These are phyloP conservation scores for Coemansia furcata DNA, from an alignment of 192 early-diverging fungal species.

Conservation along the genomic window DNA sequence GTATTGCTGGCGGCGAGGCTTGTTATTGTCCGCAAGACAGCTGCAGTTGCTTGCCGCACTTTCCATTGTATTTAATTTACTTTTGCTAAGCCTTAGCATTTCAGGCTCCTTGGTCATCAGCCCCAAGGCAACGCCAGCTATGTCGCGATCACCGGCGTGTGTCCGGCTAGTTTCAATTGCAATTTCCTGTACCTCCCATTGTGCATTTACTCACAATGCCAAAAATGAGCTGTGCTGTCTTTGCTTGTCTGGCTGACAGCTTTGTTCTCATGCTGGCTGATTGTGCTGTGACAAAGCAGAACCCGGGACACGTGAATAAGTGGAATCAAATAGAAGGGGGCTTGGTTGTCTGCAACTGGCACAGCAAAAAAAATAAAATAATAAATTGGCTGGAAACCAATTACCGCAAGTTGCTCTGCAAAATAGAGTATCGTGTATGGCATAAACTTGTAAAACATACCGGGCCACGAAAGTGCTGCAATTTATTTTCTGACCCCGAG, in stretches of 20 bases:
- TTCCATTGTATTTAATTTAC: background rate
- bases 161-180: constrained; percentile 4
- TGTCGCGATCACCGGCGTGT: constrained; percentile 1
- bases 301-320: constrained; percentile 1
- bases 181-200: constrained; percentile 1
- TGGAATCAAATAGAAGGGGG: background rate
- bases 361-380: background rate
- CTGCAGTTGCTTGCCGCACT: background rate
- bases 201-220: constrained; percentile 17
- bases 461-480: background rate
- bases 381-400: background rate
- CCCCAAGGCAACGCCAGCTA: background rate
- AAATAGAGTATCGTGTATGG: background rate
- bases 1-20: background rate
- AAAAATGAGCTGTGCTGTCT: constrained; percentile 4
- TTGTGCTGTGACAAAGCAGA: constrained; percentile 2
- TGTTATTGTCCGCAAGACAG: background rate
- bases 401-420: background rate
- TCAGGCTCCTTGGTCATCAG: background rate
- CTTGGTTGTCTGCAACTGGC: constrained; percentile 3
- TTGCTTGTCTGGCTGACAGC: background rate
- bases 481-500: background rate
- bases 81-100: constrained; percentile 4
- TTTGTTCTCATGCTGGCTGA: background rate
- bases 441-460: background rate